Conservation (phyloP, 225 moss, liverwort and hornwort genomes). For the Rhytidiadelphus loreus region DNA sequence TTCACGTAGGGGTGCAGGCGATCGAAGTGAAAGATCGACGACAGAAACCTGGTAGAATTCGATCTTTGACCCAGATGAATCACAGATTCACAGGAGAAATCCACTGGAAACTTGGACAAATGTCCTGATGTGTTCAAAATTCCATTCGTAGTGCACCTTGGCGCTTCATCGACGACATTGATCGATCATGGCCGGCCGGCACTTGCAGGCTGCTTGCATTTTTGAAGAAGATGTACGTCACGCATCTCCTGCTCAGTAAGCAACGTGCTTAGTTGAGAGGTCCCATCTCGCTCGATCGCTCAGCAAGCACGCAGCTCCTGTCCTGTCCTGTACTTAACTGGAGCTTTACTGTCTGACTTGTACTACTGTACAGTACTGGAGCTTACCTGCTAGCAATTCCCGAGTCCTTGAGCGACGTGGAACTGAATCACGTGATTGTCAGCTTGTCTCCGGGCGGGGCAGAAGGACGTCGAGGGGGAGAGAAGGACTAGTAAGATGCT, state of each 20-base stretch:
- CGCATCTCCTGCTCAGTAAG: slow-evolving; percentile 20
- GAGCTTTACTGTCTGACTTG: not conserved
- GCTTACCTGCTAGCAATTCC: not conserved
- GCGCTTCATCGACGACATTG: slow-evolving; percentile 23
- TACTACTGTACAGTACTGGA: not conserved
- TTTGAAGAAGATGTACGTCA: slow-evolving; percentile 11
- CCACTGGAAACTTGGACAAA: not conserved
- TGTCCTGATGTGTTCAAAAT: not conserved
- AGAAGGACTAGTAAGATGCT: not conserved
- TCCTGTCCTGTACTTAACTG: not conserved
- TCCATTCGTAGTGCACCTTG: not conserved
- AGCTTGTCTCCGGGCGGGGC: not conserved
- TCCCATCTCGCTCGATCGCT: not conserved
- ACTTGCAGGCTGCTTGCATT: slow-evolving; percentile 23
- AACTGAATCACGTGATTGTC: not conserved
- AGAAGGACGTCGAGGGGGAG: not conserved
- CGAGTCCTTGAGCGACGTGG: not conserved
- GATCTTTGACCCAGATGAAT: slow-evolving; percentile 19
- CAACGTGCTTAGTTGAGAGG: not conserved
- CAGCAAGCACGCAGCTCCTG: not conserved
- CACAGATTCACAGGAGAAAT: not conserved
- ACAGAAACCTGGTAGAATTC: slow-evolving; percentile 16
- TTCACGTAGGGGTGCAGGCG: not conserved
- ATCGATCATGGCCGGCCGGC: not conserved
- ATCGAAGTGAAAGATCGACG: slow-evolving; percentile 25